Evolutionary conservation across 257 asterid genomes (phyloP), one percentile per base, ranked within the genome.

Genomic region (Dorcoceras hygrometricum): DNA sequence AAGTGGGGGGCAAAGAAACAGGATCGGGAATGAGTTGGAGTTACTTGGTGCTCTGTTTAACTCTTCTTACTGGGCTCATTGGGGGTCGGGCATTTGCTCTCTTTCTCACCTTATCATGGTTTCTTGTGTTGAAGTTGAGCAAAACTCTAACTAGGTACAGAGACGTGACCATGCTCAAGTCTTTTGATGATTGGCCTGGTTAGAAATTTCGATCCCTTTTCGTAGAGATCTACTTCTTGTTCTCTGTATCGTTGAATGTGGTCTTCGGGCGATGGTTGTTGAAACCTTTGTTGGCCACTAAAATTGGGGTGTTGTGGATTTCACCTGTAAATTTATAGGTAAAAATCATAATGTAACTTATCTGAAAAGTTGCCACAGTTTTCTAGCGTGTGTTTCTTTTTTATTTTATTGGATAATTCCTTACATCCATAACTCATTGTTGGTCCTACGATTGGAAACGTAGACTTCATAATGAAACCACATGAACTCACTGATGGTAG

Each of bases 21-120:
- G 69, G 59, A 71, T 36, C 25, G 4, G 76, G 63, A 22, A 19
- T 6, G 23, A 31, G 24, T 51, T 71, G 74, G 78, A 75, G 79
- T 25, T 75, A 65, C 67, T 59, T 76, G 54, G 43, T 78, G 4
- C 76, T 81, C 3, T 71, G 82, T 69, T 31, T 81, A 31, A 76
- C 87, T 14, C 83, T 86, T 50, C 96, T 91, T 16, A 58, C 77
- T 6, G 96, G 96, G 14, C 90, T 91, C 8, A 74, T 70, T 9
- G 87, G 83, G 14, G 95, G 96, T 22, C 82, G 89, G 36, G 53
- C 26, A 0, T 73, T 76, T 14, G 96, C 96, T 0, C 71, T 89
- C 65, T 23, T 70, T 61, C 71, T 85, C 36, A 78, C 92, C 23
- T 62, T 87, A 54, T 61, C 69, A 14, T 89, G 92, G 81, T 84